Conservation (phyloP, 2,329 filamentous ascomycete species). For the Aspergillus fumigatiaffinis region DNA sequence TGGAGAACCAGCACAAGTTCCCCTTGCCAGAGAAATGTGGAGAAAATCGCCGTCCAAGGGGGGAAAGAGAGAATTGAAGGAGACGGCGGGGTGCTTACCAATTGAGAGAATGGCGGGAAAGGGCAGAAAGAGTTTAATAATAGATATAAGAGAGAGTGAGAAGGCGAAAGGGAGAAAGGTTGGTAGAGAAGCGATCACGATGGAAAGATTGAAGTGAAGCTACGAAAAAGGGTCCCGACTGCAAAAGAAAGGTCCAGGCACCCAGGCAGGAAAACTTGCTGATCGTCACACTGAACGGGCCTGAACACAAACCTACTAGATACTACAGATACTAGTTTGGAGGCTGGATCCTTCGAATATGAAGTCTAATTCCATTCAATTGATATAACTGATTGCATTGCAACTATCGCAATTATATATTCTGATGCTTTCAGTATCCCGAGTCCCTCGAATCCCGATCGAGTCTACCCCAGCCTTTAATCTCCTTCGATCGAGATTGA, state of each 20-base stretch:
- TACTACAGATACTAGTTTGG: not conserved
- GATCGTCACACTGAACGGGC: not conserved
- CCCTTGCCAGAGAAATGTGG: conserved; percentile 6
- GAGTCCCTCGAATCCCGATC: not conserved
- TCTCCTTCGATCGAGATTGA: not conserved
- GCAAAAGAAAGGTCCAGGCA: not conserved
- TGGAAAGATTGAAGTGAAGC: not conserved
- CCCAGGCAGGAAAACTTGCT: not conserved
- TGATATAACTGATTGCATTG: not conserved
- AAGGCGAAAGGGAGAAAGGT: not conserved
- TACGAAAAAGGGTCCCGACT: not conserved
- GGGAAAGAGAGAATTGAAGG: not conserved
- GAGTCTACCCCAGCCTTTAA: not conserved
- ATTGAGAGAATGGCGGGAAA: not conserved
- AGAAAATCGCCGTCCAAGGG: not conserved
- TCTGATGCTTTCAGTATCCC: not conserved
- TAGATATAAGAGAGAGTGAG: not conserved
- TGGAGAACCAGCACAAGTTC: conserved; percentile 3
- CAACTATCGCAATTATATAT: not conserved
- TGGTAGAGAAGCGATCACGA: not conserved
- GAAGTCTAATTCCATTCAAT: not conserved
- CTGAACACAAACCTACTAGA: not conserved
- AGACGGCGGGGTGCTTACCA: not conserved
- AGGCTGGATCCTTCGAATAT: not conserved
- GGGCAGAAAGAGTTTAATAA: not conserved